A percentile compares a stretch with the other conserved stretches of the same genome.
Evolutionary conservation across 345 rosid species (phyloP).

Genomic region (Arabidopsis suecica): DNA sequence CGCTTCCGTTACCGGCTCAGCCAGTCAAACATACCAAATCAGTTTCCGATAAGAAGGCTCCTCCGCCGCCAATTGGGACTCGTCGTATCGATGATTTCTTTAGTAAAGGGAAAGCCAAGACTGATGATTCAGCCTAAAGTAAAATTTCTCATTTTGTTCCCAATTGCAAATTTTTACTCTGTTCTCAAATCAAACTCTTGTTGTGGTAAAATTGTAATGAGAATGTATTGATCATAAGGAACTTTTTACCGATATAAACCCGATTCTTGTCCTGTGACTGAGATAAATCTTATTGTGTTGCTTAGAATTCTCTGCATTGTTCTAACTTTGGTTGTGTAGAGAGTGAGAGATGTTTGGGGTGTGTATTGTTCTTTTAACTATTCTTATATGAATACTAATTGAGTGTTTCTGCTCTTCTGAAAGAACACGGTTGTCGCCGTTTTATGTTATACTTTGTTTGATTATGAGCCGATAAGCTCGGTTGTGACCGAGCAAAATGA

Average conservation of each 20-base stretch:
- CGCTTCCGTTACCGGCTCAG: constrained; percentile 67
- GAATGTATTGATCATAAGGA: too few relatives aligned
- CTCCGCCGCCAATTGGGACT: constrained; percentile 51
- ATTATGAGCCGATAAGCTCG: neutral
- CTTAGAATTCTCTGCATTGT: neutral
- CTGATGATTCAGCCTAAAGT: constrained; percentile 19
- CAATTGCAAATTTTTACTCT: neutral
- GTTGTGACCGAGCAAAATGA: neutral
- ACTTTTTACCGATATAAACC: too few relatives aligned
- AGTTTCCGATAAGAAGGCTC: constrained; percentile 39
- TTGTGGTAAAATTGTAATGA: too few relatives aligned
- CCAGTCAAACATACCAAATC: constrained; percentile 37
- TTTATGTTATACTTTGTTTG: neutral
- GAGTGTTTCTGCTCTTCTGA: neutral
- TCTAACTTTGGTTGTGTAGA: neutral
- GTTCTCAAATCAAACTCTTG: neutral
- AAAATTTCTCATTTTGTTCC: neutral
- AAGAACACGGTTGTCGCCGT: neutral
- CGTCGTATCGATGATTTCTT: constrained; percentile 81
- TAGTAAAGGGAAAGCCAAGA: constrained; percentile 43
- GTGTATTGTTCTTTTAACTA: neutral
- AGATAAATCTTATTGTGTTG: too few relatives aligned
- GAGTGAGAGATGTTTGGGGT: neutral
- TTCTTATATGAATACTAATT: neutral
- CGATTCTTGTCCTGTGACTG: too few relatives aligned